phyloP scores from a whole-genome alignment of 2,329 filamentous ascomycete genomes.

The Penicillium sp. region DNA sequence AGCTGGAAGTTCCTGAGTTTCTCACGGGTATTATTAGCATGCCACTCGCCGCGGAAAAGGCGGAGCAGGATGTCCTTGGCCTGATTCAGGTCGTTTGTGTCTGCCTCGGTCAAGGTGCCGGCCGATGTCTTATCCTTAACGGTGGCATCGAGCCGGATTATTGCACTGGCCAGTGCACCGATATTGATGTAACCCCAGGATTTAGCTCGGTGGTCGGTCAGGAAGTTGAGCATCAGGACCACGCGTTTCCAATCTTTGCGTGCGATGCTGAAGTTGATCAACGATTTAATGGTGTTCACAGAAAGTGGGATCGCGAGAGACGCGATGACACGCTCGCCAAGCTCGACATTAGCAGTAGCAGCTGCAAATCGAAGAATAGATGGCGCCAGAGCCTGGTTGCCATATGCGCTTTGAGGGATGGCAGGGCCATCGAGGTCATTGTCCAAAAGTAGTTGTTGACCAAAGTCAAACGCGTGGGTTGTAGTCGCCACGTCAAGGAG shows the following conservation, averaged over 20 bases:
- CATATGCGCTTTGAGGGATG: constrained; percentile 48
- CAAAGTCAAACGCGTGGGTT: constrained; percentile 49
- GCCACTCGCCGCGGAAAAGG: constrained; percentile 35
- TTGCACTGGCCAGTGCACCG: constrained; percentile 37
- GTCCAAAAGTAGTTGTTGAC: constrained; percentile 53
- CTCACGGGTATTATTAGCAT: constrained; percentile 21
- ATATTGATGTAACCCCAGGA: constrained; percentile 42
- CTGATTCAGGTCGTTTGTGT: constrained; percentile 19
- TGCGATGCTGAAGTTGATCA: constrained; percentile 36
- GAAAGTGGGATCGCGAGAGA: constrained; percentile 34
- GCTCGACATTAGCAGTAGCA: constrained; percentile 44
- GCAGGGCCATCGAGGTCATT: constrained; percentile 55
- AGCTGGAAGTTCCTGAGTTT: constrained; percentile 28
- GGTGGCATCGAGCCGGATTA: constrained; percentile 39
- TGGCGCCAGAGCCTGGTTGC: constrained; percentile 49
- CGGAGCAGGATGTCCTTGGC: constrained; percentile 35
- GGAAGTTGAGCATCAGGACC: constrained; percentile 31
- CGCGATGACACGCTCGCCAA: constrained; percentile 31
- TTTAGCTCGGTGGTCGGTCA: constrained; percentile 33
- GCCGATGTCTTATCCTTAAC: constrained; percentile 12
- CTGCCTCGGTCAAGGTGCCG: not conserved
- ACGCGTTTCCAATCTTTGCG: constrained; percentile 36
- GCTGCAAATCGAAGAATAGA: constrained; percentile 56
- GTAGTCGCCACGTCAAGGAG: constrained; percentile 53
- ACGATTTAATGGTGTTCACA: constrained; percentile 35